Evolutionary conservation across 768 basidiomycete species (phyloP).

Genomic region (Lepiota subincarnata): DNA sequence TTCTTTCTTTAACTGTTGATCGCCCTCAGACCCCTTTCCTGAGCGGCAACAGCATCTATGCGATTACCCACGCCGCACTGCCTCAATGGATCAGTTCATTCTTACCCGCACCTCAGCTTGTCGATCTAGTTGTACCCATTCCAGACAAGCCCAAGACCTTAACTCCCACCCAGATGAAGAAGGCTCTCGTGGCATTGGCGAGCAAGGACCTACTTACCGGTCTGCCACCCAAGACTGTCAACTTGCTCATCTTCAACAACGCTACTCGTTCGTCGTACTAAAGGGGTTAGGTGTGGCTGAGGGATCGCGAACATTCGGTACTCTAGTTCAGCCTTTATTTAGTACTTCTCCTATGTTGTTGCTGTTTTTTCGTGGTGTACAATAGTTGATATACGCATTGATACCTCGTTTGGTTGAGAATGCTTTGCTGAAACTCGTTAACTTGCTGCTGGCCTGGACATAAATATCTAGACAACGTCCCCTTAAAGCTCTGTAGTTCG

Average conservation of each 20-base stretch:
- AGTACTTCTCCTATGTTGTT: not conserved
- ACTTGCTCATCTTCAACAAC: conserved; percentile 81
- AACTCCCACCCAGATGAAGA: conserved; percentile 73
- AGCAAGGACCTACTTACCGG: conserved; percentile 45
- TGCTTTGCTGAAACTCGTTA: no score
- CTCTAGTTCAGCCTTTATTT: not conserved
- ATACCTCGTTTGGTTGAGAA: no score
- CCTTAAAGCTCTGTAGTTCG: no score
- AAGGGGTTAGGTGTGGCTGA: not conserved
- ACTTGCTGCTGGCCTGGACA: no score
- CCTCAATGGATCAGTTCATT: conserved; percentile 55
- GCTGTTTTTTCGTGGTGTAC: not conserved
- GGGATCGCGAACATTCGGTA: not conserved
- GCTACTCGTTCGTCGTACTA: conserved; percentile 35
- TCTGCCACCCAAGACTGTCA: conserved; percentile 53
- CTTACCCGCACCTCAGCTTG: conserved; percentile 50
- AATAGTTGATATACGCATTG: not conserved
- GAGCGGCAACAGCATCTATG: conserved; percentile 36
- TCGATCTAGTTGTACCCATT: conserved; percentile 39
- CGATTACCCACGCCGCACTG: conserved; percentile 49
- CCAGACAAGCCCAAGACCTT: conserved; percentile 40
- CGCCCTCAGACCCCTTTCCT: conserved; percentile 19
- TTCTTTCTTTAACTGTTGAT: conserved; percentile 31
- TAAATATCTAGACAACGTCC: no score
- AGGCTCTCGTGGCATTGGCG: conserved; percentile 60